Base-by-base conservation (phyloP, 192 early-diverging fungal genomes). In the Umbelopsis sp. region DNA sequence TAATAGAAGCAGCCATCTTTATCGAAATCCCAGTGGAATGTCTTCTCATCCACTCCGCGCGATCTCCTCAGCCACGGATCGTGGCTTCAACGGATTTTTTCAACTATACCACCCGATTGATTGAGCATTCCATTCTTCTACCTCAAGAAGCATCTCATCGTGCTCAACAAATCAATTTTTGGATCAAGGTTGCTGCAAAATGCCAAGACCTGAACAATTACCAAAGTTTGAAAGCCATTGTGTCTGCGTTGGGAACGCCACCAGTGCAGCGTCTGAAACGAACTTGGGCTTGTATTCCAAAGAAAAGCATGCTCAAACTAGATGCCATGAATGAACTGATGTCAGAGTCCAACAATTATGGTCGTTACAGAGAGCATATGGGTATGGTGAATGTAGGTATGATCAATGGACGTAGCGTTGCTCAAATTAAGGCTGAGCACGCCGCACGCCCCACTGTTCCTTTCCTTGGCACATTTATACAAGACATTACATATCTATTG, bases 401-500 rank as follows among this genome's bases (percentile, higher is more conserved):
- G 12, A 38, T 76, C 4, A 69, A 76, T 49, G 74, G 75, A 4
- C 74, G 69, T 31, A 62, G 34, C 21, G 69, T 71, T 21, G 47
- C 69, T 4, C 47, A 45, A 2, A 74, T 77, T 53, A 71, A 74
- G 24, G 66, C 68, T 17, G 72, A 76, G 44, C 75, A 83, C 53
- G 74, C 67, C 54, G 45, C 80, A 67, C 74, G 87, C 45, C 91
- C 92, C 3, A 86, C 83, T 45, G 83, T 94, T 12, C 92, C 92
- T 3, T 94, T 90, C 77, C 72, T 94, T 25, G 92, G 92, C 36
- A 85, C 91, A 6, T 89, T 91, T 78, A 88, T 93, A 22, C 90
- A 91, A 74, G 92, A 94, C 59, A 85, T 87, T 29, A 92, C 91
- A 8, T 94, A 93, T 71, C 78, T 93, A 22, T 66, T 90, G 6